Base-by-base conservation (phyloP, 345 rosid species). In the Citrus hindsii region DNA sequence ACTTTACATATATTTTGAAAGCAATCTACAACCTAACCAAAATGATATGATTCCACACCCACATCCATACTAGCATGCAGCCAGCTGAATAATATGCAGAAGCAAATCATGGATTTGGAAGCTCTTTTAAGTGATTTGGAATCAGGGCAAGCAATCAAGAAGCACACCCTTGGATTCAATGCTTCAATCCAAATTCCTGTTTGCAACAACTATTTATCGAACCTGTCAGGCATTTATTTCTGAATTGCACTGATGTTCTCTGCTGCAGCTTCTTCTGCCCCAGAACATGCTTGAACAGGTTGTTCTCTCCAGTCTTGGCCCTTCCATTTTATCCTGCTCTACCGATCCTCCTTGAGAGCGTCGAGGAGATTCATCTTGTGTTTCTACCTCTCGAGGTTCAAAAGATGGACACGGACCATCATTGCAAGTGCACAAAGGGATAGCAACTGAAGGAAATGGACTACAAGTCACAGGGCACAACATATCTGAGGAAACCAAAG, bases 251-350 rank as follows among this genome's bases (percentile, higher is more conserved):
- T 90, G 99, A 48, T 96, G 89, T 88, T 97, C 99, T 86, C 99
- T 87, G 85, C 94, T 96, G 84, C 98, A 94, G 90, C 98, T 96
- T 86, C 99, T 92, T 84, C 98, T 87, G 76, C 98, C 93, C 99
- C 99, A 97, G 56, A 97, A 94, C 97, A 97, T 92, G 79, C 91
- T 93, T 28, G 99, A 92, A 71, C 99, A 97, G 19, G 87, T 94
- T 42, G 97, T 90, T 80, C 92, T 94, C 82, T 88, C 99, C 79
- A 88, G 85, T 76, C 97, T 84, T 2, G 93, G 83, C 80, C 92
- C 97, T 79, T 88, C 98, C 65, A 84, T 69, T 85, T 92, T 96
- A 75, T 91, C 95, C 79, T 88, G 93, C 61, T 88, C 97, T 14
- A 78, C 81, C 33, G 88, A 60, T 33, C 77, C 59, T 24, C 71